Evolutionary conservation across 495 filamentous ascomycete genomes (phyloP).

Genomic region (Talaromyces stipitatus): DNA sequence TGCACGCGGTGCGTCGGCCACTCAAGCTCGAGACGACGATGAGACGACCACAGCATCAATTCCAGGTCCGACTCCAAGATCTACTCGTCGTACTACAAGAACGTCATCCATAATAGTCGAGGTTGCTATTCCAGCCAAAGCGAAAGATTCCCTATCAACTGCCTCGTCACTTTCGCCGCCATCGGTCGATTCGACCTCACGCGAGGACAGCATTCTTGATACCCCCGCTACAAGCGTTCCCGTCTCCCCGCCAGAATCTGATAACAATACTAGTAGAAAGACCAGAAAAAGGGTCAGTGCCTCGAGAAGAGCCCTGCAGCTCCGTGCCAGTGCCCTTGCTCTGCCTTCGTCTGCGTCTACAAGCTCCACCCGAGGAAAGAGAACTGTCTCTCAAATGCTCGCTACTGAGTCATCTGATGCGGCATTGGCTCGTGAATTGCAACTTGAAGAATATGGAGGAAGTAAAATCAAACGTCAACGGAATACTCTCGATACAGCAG

Average conservation of each 20-base stretch:
- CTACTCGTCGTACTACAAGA: slow-evolving; percentile 2
- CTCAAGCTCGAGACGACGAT: slow-evolving; percentile 3
- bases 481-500: slow-evolving; percentile 4
- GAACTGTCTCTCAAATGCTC: slow-evolving; percentile 15
- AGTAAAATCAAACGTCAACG: slow-evolving; percentile 20
- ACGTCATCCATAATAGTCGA: slow-evolving; percentile 14
- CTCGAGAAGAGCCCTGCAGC: slow-evolving; percentile 28
- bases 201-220: slow-evolving; percentile 51
- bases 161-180: slow-evolving; percentile 9
- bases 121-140: slow-evolving; percentile 35
- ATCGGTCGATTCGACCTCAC: slow-evolving; percentile 13
- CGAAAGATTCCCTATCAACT: neutral
- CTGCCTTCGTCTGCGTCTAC: slow-evolving; percentile 19
- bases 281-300: slow-evolving; percentile 28
- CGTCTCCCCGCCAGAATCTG: slow-evolving; percentile 46
- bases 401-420: slow-evolving; percentile 40
- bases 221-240: slow-evolving; percentile 73
- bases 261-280: slow-evolving; percentile 15
- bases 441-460: slow-evolving; percentile 52
- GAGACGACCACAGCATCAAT: neutral
- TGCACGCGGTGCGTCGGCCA: slow-evolving; percentile 16
- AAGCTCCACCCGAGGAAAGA: slow-evolving; percentile 17
- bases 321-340: slow-evolving; percentile 33
- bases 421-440: slow-evolving; percentile 50
- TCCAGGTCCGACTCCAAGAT: neutral